Conservation (phyloP, 108 stramenopile genomes). For the Pseudonitzschia delicatissima region DNA sequence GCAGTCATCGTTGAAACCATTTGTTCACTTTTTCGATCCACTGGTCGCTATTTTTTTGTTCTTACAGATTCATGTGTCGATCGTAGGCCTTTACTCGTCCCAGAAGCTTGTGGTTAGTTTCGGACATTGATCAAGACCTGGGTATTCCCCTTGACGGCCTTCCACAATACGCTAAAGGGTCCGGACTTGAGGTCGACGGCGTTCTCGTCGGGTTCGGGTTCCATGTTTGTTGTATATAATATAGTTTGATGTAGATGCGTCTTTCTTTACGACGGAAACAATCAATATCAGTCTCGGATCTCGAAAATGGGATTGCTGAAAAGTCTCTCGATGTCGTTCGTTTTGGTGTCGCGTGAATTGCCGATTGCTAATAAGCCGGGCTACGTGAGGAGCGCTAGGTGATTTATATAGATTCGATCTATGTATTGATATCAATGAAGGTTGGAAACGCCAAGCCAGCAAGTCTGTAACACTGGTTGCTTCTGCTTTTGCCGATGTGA, state of each 20-base stretch:
- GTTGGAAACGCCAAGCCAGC: no score
- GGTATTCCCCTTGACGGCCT: constrained; percentile 90
- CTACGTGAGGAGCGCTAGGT: no score
- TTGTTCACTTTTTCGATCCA: neutral
- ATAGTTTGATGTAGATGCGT: neutral
- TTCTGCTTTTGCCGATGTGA: no score
- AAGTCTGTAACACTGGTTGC: no score
- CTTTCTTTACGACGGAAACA: no score
- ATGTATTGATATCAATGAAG: no score
- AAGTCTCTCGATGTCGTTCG: no score
- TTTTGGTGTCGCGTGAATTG: no score
- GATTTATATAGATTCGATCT: no score
- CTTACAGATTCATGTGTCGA: constrained; percentile 89
- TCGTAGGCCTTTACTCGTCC: constrained; percentile 97
- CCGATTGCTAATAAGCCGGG: no score
- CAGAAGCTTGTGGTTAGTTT: constrained; percentile 98
- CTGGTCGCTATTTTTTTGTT: neutral
- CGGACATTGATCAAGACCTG: constrained; percentile 97
- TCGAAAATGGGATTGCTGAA: no score
- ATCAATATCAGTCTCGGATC: neutral
- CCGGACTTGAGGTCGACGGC: constrained; percentile 76
- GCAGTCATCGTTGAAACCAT: neutral
- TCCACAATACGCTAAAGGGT: constrained; percentile 90
- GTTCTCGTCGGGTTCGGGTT: neutral
- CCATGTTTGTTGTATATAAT: constrained; percentile 1